These are phyloP conservation scores for Paxillus rubicundulus DNA, from an alignment of 768 basidiomycete species.

Conservation along the genomic window DNA sequence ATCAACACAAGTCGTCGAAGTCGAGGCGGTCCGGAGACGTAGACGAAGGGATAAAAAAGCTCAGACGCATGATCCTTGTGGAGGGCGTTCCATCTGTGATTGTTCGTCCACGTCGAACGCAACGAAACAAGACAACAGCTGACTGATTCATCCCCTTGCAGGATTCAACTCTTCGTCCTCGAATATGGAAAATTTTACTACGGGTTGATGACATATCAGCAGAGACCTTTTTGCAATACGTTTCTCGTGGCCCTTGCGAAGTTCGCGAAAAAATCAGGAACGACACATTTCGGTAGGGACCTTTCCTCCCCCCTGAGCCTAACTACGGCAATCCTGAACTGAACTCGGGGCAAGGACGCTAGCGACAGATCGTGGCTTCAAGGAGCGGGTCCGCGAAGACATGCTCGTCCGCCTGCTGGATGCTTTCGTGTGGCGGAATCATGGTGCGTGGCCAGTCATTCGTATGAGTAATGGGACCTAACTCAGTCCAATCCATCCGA, in stretches of 20 bases:
- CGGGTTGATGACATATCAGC: conserved; percentile 77
- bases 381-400: conserved; percentile 93
- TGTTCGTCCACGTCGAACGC: conserved; percentile 43
- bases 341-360: conserved; percentile 59
- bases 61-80: conserved; percentile 83
- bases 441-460: conserved; percentile 48
- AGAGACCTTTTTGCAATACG: conserved; percentile 72
- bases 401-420: conserved; percentile 96
- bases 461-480: not conserved
- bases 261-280: conserved; percentile 93
- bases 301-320: not conserved
- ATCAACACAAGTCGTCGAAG: conserved; percentile 67
- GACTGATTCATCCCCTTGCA: conserved; percentile 25
- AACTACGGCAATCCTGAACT: not conserved
- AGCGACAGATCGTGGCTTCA: conserved; percentile 97
- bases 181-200: conserved; percentile 93
- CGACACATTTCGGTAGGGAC: conserved; percentile 83
- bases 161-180: conserved; percentile 83
- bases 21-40: conserved; percentile 61
- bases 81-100: conserved; percentile 82
- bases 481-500: not conserved
- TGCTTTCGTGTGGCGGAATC: conserved; percentile 95
- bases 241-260: conserved; percentile 80
- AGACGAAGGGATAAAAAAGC: conserved; percentile 82
- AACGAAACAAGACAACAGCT: not conserved